Base-by-base conservation (phyloP, 169 alveolate genomes). In the Plasmodium adleri region DNA sequence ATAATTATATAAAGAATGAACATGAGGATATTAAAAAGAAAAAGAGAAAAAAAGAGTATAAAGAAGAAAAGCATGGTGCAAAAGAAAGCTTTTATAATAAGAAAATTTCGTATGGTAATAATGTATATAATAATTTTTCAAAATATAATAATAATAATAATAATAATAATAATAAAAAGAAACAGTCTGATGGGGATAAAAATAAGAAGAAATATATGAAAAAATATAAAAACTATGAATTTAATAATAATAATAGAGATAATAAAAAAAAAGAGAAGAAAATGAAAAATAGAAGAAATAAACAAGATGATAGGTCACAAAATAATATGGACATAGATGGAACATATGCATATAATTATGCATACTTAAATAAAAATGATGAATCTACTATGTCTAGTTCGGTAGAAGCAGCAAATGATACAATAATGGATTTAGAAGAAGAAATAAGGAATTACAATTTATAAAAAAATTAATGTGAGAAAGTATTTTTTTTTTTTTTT, bases 381-480 rank as follows among this genome's bases (percentile, higher is more conserved):
- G 74, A 58, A 32, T 78, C 89, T 7, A 20, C 71, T 12, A n/a
- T 6, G 70, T 78, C 89, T 50, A 78, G 72, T n/a, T 58, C 89
- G 54, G 47, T 49, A 20, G 89, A 78, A 43, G 63, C 49, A 10
- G 71, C n/a, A 45, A 54, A 78, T 59, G 76, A 60, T 22, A 78
- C 89, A 17, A 78, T 78, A 68, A 78, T 78, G 89, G 67, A 78
- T 78, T 78, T 78, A 52, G 89, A 78, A 32, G 89, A 78, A 39
- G 89, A 78, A 78, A 54, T 67, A 78, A 78, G 39, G 1, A 78
- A 78, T 58, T 78, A 78, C 26, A 64, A 78, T 20, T 45, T 78
- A 32, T 32, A 32, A 32, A 4, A 32, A 32, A 32, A 4, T 32
- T 6, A 32, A 32, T 5, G 8, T 32, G 45, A 32, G 8, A 32